phyloP scores from a whole-genome alignment of 108 stramenopile species.

The Pseudonitzschia multiseries region DNA sequence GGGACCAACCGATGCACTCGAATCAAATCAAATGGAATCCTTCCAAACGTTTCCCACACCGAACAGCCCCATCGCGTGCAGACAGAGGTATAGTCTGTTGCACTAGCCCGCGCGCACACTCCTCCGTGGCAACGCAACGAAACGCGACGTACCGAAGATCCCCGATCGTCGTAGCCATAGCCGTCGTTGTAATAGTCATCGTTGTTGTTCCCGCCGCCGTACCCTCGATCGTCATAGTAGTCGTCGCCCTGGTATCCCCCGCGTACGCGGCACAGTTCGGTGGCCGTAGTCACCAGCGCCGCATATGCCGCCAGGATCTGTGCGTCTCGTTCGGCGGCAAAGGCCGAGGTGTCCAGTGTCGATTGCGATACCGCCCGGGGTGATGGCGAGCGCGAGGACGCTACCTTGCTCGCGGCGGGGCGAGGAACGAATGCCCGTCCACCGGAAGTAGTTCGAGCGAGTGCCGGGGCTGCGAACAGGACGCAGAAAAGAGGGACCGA shows the following conservation, averaged over 20 bases:
- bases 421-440: slow-evolving; percentile 2
- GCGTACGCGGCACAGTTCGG: neutral
- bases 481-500: neutral
- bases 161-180: slow-evolving; percentile 14
- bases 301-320: neutral
- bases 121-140: no score
- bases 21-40: no score
- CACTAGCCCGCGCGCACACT: no score
- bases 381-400: neutral
- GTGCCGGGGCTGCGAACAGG: neutral
- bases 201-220: slow-evolving; percentile 8
- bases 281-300: neutral
- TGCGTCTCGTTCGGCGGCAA: slow-evolving; percentile 3
- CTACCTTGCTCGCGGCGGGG: neutral
- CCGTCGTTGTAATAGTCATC: neutral
- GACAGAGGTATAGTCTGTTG: no score
- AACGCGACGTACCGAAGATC: slow-evolving; percentile 11
- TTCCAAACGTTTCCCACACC: no score
- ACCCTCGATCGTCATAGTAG: slow-evolving; percentile 18
- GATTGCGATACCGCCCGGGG: neutral
- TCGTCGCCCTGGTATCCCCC: slow-evolving; percentile 7
- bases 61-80: no score
- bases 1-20: no score
- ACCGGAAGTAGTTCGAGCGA: neutral
- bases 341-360: neutral